Base-by-base conservation (phyloP, 2,329 filamentous ascomycete species). In the Diplodia seriata region DNA sequence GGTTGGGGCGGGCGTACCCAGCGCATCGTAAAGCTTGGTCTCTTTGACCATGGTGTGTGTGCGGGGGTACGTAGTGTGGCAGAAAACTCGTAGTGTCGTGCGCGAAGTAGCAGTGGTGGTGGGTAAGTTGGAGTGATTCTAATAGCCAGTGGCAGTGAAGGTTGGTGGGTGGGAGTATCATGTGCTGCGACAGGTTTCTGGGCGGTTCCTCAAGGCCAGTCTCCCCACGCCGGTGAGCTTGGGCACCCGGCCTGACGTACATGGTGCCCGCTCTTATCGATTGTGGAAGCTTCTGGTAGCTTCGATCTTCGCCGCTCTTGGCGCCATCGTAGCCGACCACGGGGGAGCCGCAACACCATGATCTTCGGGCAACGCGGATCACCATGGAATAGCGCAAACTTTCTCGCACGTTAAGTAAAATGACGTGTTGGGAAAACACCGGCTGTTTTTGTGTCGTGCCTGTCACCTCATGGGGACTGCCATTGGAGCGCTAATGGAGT, bases 11-110 rank as follows among this genome's bases (percentile, higher is more conserved):
- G 62, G 75, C 79, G 62, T 77, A 80, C 79, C 85, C 75, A 99
- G 85, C 71, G 88, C 86, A 80, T 98, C 93, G 85, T 99, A 99
- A 71, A 98, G 90, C 82, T 96, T 97, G 65, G 91, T 95, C 84
- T 98, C 94, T 75, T 92, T 91, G 73, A 96, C 93, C 94, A 98
- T 97, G 38, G 69, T 62, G 69, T 56, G 55, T 36, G 43, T 36
- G 31, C 8, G 59, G 18, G 9, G 20, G 26, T 23, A 7, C 26
- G 66, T 49, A 56, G 43, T 62, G 56, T 23, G 29, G 36, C 62
- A 36, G 8, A 18, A 38, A 23, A 40, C 18, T 51, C 6, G 59
- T 36, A 26, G 59, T 20, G 29, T 63, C 12, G 47, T n/a, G 31
- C 12, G 20, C 20, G 57, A 20, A 50, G 40, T 33, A 51, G 47